Conservation (phyloP, 2,329 filamentous ascomycete species). For the Fusarium musae region DNA sequence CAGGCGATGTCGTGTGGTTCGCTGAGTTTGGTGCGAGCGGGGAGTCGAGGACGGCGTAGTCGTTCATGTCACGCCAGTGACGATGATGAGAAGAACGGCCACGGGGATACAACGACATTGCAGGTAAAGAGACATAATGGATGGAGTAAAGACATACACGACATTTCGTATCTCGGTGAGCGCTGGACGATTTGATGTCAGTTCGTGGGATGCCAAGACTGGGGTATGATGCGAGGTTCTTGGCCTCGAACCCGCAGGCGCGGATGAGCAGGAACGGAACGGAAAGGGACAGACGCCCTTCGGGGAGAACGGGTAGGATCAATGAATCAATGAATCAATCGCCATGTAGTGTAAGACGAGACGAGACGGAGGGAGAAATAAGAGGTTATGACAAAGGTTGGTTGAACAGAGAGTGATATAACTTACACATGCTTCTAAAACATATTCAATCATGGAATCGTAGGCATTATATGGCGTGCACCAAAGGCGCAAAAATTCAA, state of each 20-base stretch:
- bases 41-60: slow-evolving; percentile 5
- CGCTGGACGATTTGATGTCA: slow-evolving; percentile 52
- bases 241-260: slow-evolving; percentile 41
- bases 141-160: slow-evolving; percentile 54
- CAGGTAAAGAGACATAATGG: slow-evolving; percentile 20
- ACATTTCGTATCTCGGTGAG: slow-evolving; percentile 62
- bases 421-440: slow-evolving; percentile 58
- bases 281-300: slow-evolving; percentile 20
- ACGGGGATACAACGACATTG: slow-evolving; percentile 9
- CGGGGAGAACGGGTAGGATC: slow-evolving; percentile 13
- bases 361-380: slow-evolving; percentile 1
- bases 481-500: slow-evolving; percentile 44
- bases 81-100: slow-evolving; percentile 13
- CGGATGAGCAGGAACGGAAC: slow-evolving; percentile 26
- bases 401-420: not conserved
- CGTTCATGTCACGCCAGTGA: slow-evolving; percentile 5
- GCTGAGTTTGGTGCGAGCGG: slow-evolving; percentile 9
- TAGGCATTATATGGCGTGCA: slow-evolving; percentile 50
- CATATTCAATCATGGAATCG: slow-evolving; percentile 51
- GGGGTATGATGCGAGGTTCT: slow-evolving; percentile 44
- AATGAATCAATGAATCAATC: slow-evolving; percentile 11
- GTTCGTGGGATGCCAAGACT: slow-evolving; percentile 51
- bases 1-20: slow-evolving; percentile 1
- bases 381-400: not conserved
- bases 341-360: not conserved